Evolutionary conservation across 768 basidiomycete species (phyloP).

Genomic region (Cyathus striatus): DNA sequence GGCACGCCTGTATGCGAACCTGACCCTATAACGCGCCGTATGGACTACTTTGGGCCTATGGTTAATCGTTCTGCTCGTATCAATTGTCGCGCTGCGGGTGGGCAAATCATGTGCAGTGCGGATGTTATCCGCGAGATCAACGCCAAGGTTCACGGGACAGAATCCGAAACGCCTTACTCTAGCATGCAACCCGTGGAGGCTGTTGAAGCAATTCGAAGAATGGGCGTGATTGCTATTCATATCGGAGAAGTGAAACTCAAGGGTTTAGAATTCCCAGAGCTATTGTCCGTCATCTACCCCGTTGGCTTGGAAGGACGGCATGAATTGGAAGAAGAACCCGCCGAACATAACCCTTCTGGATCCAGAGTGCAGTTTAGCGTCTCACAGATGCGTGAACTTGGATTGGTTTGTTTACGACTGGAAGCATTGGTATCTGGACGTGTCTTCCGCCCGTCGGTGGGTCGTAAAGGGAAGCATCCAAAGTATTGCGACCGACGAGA

Average conservation of each 20-base stretch:
- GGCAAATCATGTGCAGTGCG: slow-evolving; percentile 88
- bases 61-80: slow-evolving; percentile 92
- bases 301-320: slow-evolving; percentile 65
- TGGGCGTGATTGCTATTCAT: slow-evolving; percentile 65
- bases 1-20: slow-evolving; percentile 86
- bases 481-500: slow-evolving; percentile 22
- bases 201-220: slow-evolving; percentile 68
- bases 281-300: slow-evolving; percentile 83
- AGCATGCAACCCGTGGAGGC: slow-evolving; percentile 51
- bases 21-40: slow-evolving; percentile 87
- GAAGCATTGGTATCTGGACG: slow-evolving; percentile 69
- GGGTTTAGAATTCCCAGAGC: slow-evolving; percentile 89
- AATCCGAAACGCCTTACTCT: slow-evolving; percentile 58
- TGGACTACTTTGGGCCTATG: slow-evolving; percentile 98
- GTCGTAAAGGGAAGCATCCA: slow-evolving; percentile 42
- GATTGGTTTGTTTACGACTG: slow-evolving; percentile 67
- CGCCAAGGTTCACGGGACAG: slow-evolving; percentile 50
- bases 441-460: slow-evolving; percentile 45
- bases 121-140: slow-evolving; percentile 83
- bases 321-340: slow-evolving; percentile 39
- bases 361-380: slow-evolving; percentile 64
- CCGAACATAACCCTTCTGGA: slow-evolving; percentile 28
- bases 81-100: slow-evolving; percentile 76
- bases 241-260: slow-evolving; percentile 92
- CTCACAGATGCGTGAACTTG: slow-evolving; percentile 72